Evolutionary conservation across 2,329 filamentous ascomycete species (phyloP).

Genomic region (Dothideomycetes sp.): DNA sequence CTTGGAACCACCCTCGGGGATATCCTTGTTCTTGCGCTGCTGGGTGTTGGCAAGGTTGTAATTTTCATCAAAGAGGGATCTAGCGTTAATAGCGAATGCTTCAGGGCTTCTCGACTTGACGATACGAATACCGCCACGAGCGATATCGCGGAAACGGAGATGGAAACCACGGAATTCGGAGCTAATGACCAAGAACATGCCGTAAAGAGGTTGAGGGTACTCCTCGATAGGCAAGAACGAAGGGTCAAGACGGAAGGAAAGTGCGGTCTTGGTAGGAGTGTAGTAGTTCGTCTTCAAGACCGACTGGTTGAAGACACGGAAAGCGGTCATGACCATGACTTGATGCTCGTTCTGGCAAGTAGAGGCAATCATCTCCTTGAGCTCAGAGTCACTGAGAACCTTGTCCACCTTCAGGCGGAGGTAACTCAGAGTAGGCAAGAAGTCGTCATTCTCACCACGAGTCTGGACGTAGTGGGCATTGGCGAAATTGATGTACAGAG

Average conservation of each 20-base stretch:
- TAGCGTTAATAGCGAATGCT: constrained; percentile 90
- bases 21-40: constrained; percentile 99
- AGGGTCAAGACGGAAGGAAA: constrained; percentile 90
- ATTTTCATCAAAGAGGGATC: constrained; percentile 96
- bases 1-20: constrained; percentile 95
- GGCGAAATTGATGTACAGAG: constrained; percentile 85
- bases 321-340: constrained; percentile 94
- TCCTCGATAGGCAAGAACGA: constrained; percentile 82
- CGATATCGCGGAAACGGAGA: constrained; percentile 92
- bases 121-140: constrained; percentile 93
- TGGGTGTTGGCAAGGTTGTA: constrained; percentile 97
- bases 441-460: constrained; percentile 55
- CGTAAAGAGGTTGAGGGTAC: constrained; percentile 87
- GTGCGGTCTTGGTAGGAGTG: constrained; percentile 94
- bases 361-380: constrained; percentile 68
- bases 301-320: constrained; percentile 87
- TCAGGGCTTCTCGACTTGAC: constrained; percentile 97
- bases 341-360: constrained; percentile 90
- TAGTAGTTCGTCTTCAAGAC: constrained; percentile 97
- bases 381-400: constrained; percentile 63
- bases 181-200: constrained; percentile 97
- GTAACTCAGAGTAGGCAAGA: constrained; percentile 61
- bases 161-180: constrained; percentile 97
- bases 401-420: constrained; percentile 58
- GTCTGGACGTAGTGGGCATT: constrained; percentile 71